A percentile compares a stretch with the other conserved stretches of the same genome.
Conservation (phyloP, 495 filamentous ascomycete genomes). For the Xylaria curta region DNA sequence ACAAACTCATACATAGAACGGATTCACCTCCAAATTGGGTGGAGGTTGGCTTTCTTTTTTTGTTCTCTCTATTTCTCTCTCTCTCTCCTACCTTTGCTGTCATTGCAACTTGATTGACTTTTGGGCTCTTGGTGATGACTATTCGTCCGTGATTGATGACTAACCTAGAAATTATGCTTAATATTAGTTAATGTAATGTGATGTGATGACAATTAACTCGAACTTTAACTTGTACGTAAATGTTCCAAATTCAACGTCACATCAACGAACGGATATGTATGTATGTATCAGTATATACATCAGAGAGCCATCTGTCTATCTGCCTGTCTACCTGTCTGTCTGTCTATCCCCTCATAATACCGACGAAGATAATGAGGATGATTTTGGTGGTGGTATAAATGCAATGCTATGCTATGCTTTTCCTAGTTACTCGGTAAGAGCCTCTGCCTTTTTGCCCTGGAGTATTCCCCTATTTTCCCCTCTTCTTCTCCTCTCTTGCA, state of each 20-base stretch:
- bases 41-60: constrained; percentile 1
- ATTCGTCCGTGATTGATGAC: no score
- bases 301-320: not conserved
- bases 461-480: not conserved
- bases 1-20: constrained; percentile 19
- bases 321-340: not conserved
- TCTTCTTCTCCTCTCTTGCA: not conserved
- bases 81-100: not conserved
- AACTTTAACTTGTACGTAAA: not conserved
- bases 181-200: no score
- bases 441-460: not conserved
- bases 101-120: not conserved
- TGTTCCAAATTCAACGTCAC: not conserved
- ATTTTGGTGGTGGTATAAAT: not conserved
- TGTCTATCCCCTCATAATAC: not conserved
- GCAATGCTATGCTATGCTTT: constrained; percentile 2
- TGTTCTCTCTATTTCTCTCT: no score
- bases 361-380: not conserved
- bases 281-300: not conserved
- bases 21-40: constrained; percentile 3
- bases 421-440: not conserved
- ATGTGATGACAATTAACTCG: no score
- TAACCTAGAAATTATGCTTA: no score
- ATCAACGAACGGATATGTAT: not conserved
- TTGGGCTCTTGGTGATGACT: no score